Evolutionary conservation across 78 protist species (phyloP).

Genomic region (Dictyostelium firmibasis): DNA sequence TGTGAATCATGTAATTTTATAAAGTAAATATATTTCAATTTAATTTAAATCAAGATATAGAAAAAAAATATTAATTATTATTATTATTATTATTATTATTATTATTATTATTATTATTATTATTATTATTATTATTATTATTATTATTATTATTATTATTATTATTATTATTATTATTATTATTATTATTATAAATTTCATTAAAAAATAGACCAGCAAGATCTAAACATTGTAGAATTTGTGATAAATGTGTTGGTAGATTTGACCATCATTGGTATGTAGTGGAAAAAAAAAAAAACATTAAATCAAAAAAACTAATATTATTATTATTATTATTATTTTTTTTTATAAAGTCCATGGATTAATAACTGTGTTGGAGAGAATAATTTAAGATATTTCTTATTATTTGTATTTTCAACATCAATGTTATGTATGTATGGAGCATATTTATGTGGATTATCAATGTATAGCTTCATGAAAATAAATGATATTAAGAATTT

Average conservation of each 20-base stretch:
- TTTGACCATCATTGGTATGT: slow-evolving; percentile 82
- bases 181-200: not conserved
- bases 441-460: slow-evolving; percentile 36
- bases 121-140: not conserved
- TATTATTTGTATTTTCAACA: slow-evolving; percentile 51
- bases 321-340: not conserved
- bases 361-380: slow-evolving; percentile 84
- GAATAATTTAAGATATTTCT: slow-evolving; percentile 55
- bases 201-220: slow-evolving; percentile 78
- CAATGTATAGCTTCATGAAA: slow-evolving; percentile 15
- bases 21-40: not conserved
- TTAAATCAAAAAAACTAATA: not conserved
- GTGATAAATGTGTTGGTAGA: slow-evolving; percentile 77
- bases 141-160: not conserved
- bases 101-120: not conserved
- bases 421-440: slow-evolving; percentile 57
- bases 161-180: not conserved
- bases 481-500: slow-evolving; percentile 23
- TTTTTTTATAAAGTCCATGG: not conserved
- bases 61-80: too few relatives aligned
- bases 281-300: not conserved
- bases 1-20: slow-evolving; percentile 62
- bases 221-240: slow-evolving; percentile 86
- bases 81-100: not conserved
- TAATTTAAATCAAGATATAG: too few relatives aligned